A percentile compares a stretch with the other conserved stretches of the same genome.
Conservation (phyloP, 495 filamentous ascomycete species). For the Annulohypoxylon stygium region DNA sequence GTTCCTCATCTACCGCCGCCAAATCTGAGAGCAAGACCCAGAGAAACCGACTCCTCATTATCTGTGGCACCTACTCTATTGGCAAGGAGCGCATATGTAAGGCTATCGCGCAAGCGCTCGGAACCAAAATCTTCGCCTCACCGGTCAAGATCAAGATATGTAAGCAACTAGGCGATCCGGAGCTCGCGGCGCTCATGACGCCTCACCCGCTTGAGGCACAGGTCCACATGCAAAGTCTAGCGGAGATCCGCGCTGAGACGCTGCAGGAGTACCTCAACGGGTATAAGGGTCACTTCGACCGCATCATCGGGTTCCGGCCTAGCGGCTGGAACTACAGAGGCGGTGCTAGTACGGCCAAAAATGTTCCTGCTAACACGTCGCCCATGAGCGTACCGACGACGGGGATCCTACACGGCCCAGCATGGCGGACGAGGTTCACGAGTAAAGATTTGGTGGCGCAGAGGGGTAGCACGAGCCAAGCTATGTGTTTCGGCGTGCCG, state of each 20-base stretch:
- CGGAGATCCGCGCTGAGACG: slow-evolving; percentile 89
- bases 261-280: slow-evolving; percentile 86
- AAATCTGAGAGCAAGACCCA: slow-evolving; percentile 25
- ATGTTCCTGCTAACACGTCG: slow-evolving; percentile 49
- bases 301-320: slow-evolving; percentile 91
- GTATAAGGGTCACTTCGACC: slow-evolving; percentile 81
- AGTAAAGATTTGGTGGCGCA: slow-evolving; percentile 77
- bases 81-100: slow-evolving; percentile 97
- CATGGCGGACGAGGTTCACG: slow-evolving; percentile 79
- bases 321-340: slow-evolving; percentile 47
- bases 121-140: slow-evolving; percentile 91
- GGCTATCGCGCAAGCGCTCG: slow-evolving; percentile 87
- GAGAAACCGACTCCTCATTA: slow-evolving; percentile 78
- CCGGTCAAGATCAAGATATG: slow-evolving; percentile 86
- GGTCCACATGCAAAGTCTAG: slow-evolving; percentile 96
- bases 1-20: slow-evolving; percentile 16
- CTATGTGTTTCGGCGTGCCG: slow-evolving; percentile 89
- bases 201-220: slow-evolving; percentile 85
- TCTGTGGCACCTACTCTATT: slow-evolving; percentile 97
- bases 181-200: slow-evolving; percentile 82
- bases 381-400: slow-evolving; percentile 54
- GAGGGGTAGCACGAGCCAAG: slow-evolving; percentile 79
- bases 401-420: slow-evolving; percentile 76
- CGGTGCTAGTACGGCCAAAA: slow-evolving; percentile 21
- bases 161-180: slow-evolving; percentile 83